A percentile compares a stretch with the other conserved stretches of the same genome.
Evolutionary conservation across 1,284 basidiomycete genomes (phyloP).

Genomic region (Microbotryum saponariae): DNA sequence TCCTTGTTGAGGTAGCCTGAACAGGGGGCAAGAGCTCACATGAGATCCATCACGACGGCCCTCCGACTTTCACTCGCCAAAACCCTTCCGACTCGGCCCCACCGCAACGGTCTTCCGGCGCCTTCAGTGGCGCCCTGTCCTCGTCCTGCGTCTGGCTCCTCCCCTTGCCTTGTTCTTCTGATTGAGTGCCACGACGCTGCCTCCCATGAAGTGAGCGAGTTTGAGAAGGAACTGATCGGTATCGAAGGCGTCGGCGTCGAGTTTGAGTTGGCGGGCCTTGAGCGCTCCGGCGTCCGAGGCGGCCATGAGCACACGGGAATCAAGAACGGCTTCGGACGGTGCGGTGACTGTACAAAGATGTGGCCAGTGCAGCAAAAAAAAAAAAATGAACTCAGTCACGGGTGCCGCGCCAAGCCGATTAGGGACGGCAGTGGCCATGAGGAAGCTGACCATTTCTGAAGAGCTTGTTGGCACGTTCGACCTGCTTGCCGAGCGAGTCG

Average conservation of each 20-base stretch:
- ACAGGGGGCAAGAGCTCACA: constrained; percentile 48
- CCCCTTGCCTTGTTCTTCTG: neutral
- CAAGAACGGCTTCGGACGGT: constrained; percentile 37
- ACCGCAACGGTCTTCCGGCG: constrained; percentile 39
- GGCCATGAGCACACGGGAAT: constrained; percentile 34
- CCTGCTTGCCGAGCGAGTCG: constrained; percentile 10
- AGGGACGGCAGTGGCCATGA: neutral
- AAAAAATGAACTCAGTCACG: too few relatives aligned
- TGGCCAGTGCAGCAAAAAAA: too few relatives aligned
- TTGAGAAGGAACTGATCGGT: constrained; percentile 70
- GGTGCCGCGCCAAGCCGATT: neutral
- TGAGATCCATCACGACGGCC: constrained; percentile 66
- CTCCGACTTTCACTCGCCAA: constrained; percentile 65
- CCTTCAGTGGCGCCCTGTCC: constrained; percentile 45
- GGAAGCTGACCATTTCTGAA: constrained; percentile 17
- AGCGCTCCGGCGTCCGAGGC: constrained; percentile 44
- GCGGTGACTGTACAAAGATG: constrained; percentile 21
- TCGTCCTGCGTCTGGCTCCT: constrained; percentile 40
- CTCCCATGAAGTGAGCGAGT: constrained; percentile 63
- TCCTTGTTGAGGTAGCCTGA: neutral
- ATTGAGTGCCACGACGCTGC: constrained; percentile 43
- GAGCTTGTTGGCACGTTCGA: constrained; percentile 22
- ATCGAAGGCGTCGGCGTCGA: constrained; percentile 71
- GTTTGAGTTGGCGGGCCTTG: constrained; percentile 77
- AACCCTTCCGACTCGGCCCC: constrained; percentile 53